phyloP scores from a whole-genome alignment of 352 stramenopile species.

The Phytophthora lateralis region DNA sequence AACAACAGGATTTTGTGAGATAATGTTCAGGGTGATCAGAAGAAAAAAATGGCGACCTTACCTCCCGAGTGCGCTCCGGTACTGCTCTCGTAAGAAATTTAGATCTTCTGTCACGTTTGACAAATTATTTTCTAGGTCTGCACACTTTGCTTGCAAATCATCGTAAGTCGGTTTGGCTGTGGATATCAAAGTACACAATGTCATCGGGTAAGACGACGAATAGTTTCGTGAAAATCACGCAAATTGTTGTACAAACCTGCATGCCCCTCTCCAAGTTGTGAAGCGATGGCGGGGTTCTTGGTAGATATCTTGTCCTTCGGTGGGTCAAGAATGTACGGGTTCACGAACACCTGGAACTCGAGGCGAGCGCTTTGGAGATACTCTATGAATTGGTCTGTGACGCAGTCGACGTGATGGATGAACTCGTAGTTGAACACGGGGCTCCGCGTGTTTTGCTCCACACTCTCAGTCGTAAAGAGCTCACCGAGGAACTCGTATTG shows the following conservation, averaged over 20 bases:
- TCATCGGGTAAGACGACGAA: neutral
- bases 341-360: conserved; percentile 91
- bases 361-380: conserved; percentile 83
- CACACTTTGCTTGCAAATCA: conserved; percentile 64
- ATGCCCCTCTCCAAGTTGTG: conserved; percentile 54
- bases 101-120: conserved; percentile 47
- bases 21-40: neutral
- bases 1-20: conserved; percentile 1
- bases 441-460: conserved; percentile 89
- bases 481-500: conserved; percentile 94
- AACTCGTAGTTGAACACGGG: conserved; percentile 91
- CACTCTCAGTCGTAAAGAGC: conserved; percentile 91
- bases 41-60: conserved; percentile 18
- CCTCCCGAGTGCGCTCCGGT: conserved; percentile 54
- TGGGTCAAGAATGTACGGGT: conserved; percentile 86
- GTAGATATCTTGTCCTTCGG: conserved; percentile 87
- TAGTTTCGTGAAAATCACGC: neutral
- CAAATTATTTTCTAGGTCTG: conserved; percentile 50
- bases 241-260: conserved; percentile 36
- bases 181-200: neutral
- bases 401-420: conserved; percentile 86
- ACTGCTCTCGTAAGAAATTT: conserved; percentile 57
- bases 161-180: conserved; percentile 54
- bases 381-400: conserved; percentile 89
- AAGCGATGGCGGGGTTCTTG: conserved; percentile 70